Percentiles rank a stretch among this genome's conserved stretches.
phyloP scores from a whole-genome alignment of 495 filamentous ascomycete species.

The Aspergillus diversus region DNA sequence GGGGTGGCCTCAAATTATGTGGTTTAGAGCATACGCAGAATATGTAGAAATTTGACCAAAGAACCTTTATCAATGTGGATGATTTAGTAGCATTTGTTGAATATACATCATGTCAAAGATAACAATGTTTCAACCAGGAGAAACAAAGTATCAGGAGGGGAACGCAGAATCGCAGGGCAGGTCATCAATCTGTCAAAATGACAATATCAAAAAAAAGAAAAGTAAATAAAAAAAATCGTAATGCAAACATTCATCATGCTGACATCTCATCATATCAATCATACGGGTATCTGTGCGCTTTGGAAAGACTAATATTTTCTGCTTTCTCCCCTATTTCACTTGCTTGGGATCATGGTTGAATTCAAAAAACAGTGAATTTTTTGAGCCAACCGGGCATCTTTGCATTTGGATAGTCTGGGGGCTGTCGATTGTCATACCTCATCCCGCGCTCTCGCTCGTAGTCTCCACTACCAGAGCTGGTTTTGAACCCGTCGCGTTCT shows the following conservation, averaged over 20 bases:
- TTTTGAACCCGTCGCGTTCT: constrained; percentile 38
- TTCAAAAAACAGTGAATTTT: constrained; percentile 46
- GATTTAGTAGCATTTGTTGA: constrained; percentile 8
- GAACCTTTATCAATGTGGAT: no score
- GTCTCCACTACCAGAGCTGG: constrained; percentile 47
- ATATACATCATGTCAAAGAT: constrained; percentile 14
- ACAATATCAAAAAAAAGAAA: neutral
- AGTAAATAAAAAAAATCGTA: constrained; percentile 4
- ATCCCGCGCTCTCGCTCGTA: constrained; percentile 47
- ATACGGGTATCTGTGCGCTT: constrained; percentile 7
- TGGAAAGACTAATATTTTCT: neutral
- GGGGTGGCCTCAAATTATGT: no score
- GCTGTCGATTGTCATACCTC: constrained; percentile 38
- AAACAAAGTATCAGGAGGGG: neutral
- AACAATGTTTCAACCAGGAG: constrained; percentile 1
- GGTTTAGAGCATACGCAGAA: no score
- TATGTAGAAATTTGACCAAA: no score
- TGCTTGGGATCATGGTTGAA: neutral
- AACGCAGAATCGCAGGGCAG: neutral
- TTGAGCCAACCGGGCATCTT: constrained; percentile 54
- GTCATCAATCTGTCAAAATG: constrained; percentile 5
- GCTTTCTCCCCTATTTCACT: neutral
- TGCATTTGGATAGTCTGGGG: constrained; percentile 32
- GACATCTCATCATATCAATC: constrained; percentile 27
- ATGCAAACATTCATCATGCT: constrained; percentile 17